phyloP scores from a whole-genome alignment of 1,284 basidiomycete genomes.

The Rhodotorula sp. region DNA sequence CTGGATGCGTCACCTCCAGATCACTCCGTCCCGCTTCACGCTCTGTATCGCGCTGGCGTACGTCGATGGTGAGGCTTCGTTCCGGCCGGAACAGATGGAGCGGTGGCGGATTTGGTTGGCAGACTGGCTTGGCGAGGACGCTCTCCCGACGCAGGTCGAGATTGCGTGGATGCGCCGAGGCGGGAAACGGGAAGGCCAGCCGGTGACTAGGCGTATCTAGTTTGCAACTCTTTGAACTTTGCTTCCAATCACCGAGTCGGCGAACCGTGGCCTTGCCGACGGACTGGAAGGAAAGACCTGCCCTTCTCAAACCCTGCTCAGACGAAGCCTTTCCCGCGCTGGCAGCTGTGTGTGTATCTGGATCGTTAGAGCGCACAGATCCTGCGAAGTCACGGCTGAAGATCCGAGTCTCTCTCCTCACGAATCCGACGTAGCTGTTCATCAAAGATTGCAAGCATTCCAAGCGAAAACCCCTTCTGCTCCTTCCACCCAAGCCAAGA shows the following conservation, averaged over 20 bases:
- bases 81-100: slow-evolving; percentile 60
- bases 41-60: slow-evolving; percentile 65
- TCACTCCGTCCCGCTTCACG: slow-evolving; percentile 60
- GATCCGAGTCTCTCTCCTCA: too few species aligned
- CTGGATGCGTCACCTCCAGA: slow-evolving; percentile 68
- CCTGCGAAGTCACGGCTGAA: too few species aligned
- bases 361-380: too few species aligned
- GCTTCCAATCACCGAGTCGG: background rate
- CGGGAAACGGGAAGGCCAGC: slow-evolving; percentile 17
- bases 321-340: too few species aligned
- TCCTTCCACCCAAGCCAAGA: too few species aligned
- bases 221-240: background rate
- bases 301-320: too few species aligned
- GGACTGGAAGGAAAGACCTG: background rate
- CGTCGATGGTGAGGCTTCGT: slow-evolving; percentile 65
- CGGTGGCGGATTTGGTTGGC: slow-evolving; percentile 62
- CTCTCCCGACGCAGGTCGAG: slow-evolving; percentile 56
- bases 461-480: too few species aligned
- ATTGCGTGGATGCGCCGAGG: slow-evolving; percentile 37
- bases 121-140: slow-evolving; percentile 63
- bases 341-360: too few species aligned
- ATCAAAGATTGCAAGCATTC: too few species aligned
- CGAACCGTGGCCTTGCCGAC: too few species aligned
- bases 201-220: background rate
- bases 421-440: too few species aligned